Evolutionary conservation across 257 asterid species (phyloP).

Genomic region (Penstemon newberryi): DNA sequence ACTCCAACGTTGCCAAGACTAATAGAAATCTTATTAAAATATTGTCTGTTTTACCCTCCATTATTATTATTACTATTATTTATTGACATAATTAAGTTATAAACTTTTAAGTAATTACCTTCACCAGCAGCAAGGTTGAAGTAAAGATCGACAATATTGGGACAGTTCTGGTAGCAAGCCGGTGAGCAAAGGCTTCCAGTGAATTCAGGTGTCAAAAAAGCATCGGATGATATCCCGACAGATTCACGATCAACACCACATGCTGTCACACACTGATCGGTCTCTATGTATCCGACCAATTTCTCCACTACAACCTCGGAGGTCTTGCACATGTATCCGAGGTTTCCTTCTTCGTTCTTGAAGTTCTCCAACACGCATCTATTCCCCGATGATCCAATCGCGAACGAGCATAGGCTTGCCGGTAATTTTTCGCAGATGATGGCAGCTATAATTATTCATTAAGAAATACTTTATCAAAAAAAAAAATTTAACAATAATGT

Average conservation of each 20-base stretch:
- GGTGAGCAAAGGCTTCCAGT: constrained; percentile 63
- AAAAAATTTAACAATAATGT: neutral
- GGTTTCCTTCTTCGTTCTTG: constrained; percentile 34
- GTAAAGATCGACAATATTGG: constrained; percentile 78
- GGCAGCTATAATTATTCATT: constrained; percentile 42
- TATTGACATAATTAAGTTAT: too few species aligned
- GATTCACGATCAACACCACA: constrained; percentile 69
- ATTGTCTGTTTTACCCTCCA: too few species aligned
- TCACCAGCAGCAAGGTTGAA: constrained; percentile 84
- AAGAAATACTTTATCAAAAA: neutral
- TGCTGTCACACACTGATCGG: constrained; percentile 56
- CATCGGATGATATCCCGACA: constrained; percentile 79
- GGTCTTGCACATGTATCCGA: constrained; percentile 61
- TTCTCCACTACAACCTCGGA: constrained; percentile 71
- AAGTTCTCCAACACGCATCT: constrained; percentile 79
- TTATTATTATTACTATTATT: too few species aligned
- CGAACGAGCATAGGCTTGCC: constrained; percentile 48
- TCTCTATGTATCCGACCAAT: constrained; percentile 67
- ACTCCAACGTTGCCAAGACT: too few species aligned
- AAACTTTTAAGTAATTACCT: too few species aligned
- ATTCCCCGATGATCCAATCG: constrained; percentile 84
- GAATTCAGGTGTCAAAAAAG: constrained; percentile 55
- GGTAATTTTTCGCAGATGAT: constrained; percentile 75
- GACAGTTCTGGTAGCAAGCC: constrained; percentile 70
- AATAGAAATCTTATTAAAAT: too few species aligned